These are phyloP conservation scores for Sideroxylon spinosum DNA, from an alignment of 179 eudicot genomes.

Conservation along the genomic window DNA sequence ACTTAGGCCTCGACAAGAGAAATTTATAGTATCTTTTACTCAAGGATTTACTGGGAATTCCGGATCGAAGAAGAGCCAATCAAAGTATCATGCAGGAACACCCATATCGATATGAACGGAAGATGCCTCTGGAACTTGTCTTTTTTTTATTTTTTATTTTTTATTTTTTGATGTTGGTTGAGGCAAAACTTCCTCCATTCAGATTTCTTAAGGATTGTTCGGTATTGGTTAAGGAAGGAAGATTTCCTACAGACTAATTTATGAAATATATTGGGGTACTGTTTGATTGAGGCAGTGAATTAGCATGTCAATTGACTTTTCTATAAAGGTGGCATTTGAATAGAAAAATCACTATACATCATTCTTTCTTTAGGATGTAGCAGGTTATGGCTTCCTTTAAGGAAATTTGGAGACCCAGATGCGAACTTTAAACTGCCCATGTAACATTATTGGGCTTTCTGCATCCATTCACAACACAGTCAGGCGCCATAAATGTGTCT, in stretches of 20 bases:
- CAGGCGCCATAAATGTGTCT: background rate
- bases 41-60: no score
- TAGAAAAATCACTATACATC: background rate
- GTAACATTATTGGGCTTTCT: background rate
- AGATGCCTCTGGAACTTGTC: no score
- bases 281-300: background rate
- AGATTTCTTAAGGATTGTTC: background rate
- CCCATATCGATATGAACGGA: no score
- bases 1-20: no score
- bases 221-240: background rate
- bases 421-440: background rate
- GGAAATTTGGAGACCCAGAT: background rate
- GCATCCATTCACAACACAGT: background rate
- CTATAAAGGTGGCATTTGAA: background rate
- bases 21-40: no score
- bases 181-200: background rate
- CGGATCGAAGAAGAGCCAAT: no score
- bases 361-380: background rate
- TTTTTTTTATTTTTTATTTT: no score
- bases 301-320: background rate
- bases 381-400: conserved; percentile 9
- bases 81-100: no score
- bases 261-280: background rate
- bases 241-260: background rate
- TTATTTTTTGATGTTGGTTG: no score